A percentile compares a stretch with the other conserved stretches of the same genome.
Conservation (phyloP, 2,329 filamentous ascomycete genomes). For the Mycocentrospora acerina region DNA sequence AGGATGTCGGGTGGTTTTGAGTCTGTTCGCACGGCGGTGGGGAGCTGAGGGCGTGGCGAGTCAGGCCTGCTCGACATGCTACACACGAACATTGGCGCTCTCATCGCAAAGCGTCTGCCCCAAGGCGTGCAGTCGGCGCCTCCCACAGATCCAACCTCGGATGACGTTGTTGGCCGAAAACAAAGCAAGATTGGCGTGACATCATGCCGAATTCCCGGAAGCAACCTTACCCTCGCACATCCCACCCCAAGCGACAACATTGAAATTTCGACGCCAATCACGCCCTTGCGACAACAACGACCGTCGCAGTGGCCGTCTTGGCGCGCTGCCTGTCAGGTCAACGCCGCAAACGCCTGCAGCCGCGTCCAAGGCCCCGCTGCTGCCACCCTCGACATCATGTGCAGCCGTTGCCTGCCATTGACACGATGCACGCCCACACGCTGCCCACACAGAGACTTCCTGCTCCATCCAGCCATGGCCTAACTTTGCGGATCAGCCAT, state of each 20-base stretch:
- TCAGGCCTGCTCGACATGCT: not conserved
- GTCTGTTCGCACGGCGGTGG: not conserved
- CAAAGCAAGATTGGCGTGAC: slow-evolving; percentile 2
- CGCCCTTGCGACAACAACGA: slow-evolving; percentile 4
- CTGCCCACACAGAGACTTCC: slow-evolving; percentile 2
- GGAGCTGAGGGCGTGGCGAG: not conserved
- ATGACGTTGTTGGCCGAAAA: slow-evolving; percentile 3
- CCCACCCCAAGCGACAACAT: not conserved
- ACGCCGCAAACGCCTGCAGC: not conserved
- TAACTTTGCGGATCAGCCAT: slow-evolving; percentile 13
- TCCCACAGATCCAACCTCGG: not conserved
- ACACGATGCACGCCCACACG: no score
- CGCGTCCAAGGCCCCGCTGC: not conserved
- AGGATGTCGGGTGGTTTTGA: slow-evolving; percentile 1
- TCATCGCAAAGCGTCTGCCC: no score
- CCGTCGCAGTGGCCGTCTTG: not conserved
- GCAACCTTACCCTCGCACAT: not conserved
- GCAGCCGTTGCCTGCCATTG: no score
- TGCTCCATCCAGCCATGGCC: slow-evolving; percentile 6
- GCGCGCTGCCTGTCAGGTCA: slow-evolving; percentile 1
- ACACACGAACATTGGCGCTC: no score
- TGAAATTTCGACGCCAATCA: not conserved
- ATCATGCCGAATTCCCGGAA: slow-evolving; percentile 10
- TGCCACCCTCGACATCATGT: no score
- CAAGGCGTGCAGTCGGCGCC: no score